phyloP scores from a whole-genome alignment of 192 early-diverging fungal species.

The Entophlyctis luteolus region DNA sequence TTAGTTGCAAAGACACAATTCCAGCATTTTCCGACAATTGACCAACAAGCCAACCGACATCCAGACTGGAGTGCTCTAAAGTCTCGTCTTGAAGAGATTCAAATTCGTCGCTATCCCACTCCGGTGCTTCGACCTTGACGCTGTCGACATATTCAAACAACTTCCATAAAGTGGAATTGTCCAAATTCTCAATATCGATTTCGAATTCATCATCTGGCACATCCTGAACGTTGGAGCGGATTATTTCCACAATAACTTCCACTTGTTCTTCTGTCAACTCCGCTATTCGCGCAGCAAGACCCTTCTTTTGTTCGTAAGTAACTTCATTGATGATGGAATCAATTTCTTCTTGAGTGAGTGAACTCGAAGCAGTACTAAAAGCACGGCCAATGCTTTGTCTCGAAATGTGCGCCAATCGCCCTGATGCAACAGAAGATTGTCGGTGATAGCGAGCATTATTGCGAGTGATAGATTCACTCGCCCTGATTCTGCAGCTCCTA shows the following conservation, averaged over 20 bases:
- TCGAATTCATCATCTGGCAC: slow-evolving; percentile 75
- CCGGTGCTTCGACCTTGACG: neutral
- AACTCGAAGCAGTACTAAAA: neutral
- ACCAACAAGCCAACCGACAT: neutral
- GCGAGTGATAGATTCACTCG: neutral
- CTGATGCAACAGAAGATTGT: neutral
- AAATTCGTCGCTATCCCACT: neutral
- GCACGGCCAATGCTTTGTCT: neutral
- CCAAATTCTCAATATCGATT: slow-evolving; percentile 87
- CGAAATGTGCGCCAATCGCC: neutral
- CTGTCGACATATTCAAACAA: slow-evolving; percentile 76
- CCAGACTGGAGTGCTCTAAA: neutral
- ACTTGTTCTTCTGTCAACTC: neutral
- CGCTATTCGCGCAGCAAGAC: neutral
- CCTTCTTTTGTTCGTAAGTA: neutral
- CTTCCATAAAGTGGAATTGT: slow-evolving; percentile 73
- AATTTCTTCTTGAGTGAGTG: neutral
- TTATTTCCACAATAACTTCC: neutral
- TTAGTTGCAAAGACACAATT: neutral
- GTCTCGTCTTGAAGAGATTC: neutral
- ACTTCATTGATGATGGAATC: neutral
- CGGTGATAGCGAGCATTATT: slow-evolving; percentile 1
- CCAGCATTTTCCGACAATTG: slow-evolving; percentile 6
- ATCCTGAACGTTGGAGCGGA: neutral
- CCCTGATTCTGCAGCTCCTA: neutral